Evolutionary conservation across 108 stramenopile genomes (phyloP), one percentile per base, ranked within the genome.

Genomic region (Fragilariopsis cylindrus): DNA sequence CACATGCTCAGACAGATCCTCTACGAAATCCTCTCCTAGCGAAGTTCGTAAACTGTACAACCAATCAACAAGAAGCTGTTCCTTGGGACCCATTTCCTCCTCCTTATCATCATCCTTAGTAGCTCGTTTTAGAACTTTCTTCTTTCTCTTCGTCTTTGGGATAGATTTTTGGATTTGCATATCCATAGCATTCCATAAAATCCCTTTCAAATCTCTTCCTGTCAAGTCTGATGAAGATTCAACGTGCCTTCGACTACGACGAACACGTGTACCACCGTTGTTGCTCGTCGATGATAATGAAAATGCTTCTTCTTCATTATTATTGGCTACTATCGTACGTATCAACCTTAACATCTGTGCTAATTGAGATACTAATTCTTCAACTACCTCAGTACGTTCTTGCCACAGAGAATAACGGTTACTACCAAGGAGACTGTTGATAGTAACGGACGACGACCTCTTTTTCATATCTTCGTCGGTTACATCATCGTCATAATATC

Each of bases 41-140:
- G 42, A 45, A 4, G 3, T 0, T 9, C 62, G 62, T 8, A 63
- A n/a, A 3, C 43, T 40, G 43, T 16, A 40, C 43, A 63, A n/a
- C 62, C 62, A 63, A 9, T 63, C 62, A 63, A n/a, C 43, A 63
- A 40, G 15, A 63, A 63, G 43, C 7, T 41, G 18, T 60, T 40
- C 4, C 8, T 30, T 11, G 58, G 15, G 15, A 40, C 41, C 19
- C 52, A 53, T 11, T 15, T 13, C 13, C 52, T 53, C 13, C 13
- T 30, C 40, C 41, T 60, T 11, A 40, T 9, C 21, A 5, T 60
- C 11, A 40, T 1, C 58, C 0, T 7, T 21, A 16, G 12, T n/a
- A 0, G 30, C 30, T 30, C 30, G 30, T 30, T 30, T 30, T 30
- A 30, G 30, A 30, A 5, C 11, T 60, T 60, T 60, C 58, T 60